Percentiles rank a stretch among this genome's conserved stretches.
Evolutionary conservation across 345 rosid genomes (phyloP).

Genomic region (Populus ilicifolia): DNA sequence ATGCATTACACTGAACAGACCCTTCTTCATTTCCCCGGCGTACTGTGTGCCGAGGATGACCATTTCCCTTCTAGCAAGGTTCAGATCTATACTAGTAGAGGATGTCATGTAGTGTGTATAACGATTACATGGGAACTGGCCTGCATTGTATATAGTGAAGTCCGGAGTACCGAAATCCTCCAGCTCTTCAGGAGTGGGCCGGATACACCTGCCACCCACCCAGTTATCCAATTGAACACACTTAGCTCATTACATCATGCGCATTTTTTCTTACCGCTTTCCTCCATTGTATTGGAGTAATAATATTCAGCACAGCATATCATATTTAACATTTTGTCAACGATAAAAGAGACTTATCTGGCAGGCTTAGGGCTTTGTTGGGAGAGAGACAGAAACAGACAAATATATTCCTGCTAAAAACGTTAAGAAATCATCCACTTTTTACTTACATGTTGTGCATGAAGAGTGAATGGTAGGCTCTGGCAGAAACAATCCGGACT

Average conservation of each 20-base stretch:
- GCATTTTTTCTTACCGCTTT: slow-evolving; percentile 23
- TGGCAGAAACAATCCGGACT: slow-evolving; percentile 95
- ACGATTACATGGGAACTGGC: slow-evolving; percentile 98
- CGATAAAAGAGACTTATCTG: slow-evolving; percentile 36
- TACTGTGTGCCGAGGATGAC: slow-evolving; percentile 97
- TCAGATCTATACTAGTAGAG: slow-evolving; percentile 91
- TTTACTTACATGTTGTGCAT: slow-evolving; percentile 98
- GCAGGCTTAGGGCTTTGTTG: slow-evolving; percentile 14
- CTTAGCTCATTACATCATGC: slow-evolving; percentile 40
- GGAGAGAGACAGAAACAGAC: slow-evolving; percentile 1
- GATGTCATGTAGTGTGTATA: slow-evolving; percentile 99
- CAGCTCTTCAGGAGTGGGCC: slow-evolving; percentile 95
- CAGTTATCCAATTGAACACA: slow-evolving; percentile 49
- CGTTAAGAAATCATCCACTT: slow-evolving; percentile 1
- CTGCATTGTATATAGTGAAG: slow-evolving; percentile 98
- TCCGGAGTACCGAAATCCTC: slow-evolving; percentile 98
- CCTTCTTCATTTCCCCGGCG: slow-evolving; percentile 99
- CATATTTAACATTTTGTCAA: slow-evolving; percentile 27
- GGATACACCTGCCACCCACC: slow-evolving; percentile 97
- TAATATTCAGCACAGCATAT: slow-evolving; percentile 19
- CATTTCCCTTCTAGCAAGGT: slow-evolving; percentile 94
- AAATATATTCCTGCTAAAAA: neutral
- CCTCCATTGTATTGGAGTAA: slow-evolving; percentile 20
- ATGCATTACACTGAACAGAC: slow-evolving; percentile 97
- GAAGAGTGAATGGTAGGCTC: slow-evolving; percentile 96